Base-by-base conservation (phyloP, 176 grass and related monocot species). In the Tillandsia leiboldiana region DNA sequence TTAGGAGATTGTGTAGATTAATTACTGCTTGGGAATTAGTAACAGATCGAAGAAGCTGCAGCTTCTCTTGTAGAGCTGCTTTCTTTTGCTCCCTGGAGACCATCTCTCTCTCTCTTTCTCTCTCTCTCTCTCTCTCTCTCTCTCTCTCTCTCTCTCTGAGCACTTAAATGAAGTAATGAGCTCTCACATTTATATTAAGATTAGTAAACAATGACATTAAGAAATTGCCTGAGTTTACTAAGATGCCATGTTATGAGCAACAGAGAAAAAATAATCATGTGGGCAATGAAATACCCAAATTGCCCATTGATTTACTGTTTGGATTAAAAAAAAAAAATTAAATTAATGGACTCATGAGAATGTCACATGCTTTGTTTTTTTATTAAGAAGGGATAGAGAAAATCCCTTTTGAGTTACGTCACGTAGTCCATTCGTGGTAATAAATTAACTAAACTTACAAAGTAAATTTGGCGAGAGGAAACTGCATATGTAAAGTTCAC, bases 21-120 rank as follows among this genome's bases (percentile, higher is more conserved):
- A 6, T 69, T 85, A 90, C 87, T 68, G 79, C 79, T 66, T 70
- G 69, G 11, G 82, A 90, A 11, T 85, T 79, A 13, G 87, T 90
- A 50, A 70, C 79, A 22, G 87, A 76, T 26, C 82, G 79, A 49
- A 90, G 79, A 51, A 85, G 82, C 82, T 83, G 75, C 48, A 90
- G 75, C 29, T 85, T 89, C 71, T 82, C 87, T 79, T 89, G 75
- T 23, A 89, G 57, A 29, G 22, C 68, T 18, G 67, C 72, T 68
- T 82, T 88, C 81, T 88, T 82, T 52, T 69, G 67, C 48, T 81
- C 72, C n/a, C 69, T 77, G 67, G 82, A 84, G 42, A 28, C 51
- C 86, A 84, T 88, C 75, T 68, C 70, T 77, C 26, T 48, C 58
- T 24, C 29, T 52, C 64, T 81, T 51, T 75, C 77, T 80, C 17